A percentile compares a stretch with the other conserved stretches of the same genome.
Evolutionary conservation across 2,329 filamentous ascomycete species (phyloP).

Genomic region (Leptographium procerum): DNA sequence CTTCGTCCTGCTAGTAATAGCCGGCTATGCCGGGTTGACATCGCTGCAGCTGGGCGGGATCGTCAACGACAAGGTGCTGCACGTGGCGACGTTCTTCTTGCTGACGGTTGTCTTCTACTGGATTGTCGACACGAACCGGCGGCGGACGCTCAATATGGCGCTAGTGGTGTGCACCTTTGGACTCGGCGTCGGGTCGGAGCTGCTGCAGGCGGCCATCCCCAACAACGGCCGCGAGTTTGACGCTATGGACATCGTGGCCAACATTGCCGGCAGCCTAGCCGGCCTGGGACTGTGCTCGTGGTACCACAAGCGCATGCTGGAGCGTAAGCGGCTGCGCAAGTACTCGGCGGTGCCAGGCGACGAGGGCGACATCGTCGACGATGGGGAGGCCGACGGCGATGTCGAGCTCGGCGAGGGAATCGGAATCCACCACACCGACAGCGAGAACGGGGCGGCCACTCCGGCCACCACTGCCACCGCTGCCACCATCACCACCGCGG

Average conservation of each 20-base stretch:
- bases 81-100: conserved; percentile 79
- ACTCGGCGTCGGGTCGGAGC: conserved; percentile 63
- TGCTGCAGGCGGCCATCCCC: conserved; percentile 63
- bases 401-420: conserved; percentile 61
- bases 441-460: background rate
- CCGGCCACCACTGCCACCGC: background rate
- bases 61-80: conserved; percentile 84
- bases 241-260: conserved; percentile 76
- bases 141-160: conserved; percentile 75
- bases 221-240: conserved; percentile 59
- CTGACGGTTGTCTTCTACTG: conserved; percentile 89
- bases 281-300: conserved; percentile 68
- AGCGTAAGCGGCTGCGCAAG: conserved; percentile 65
- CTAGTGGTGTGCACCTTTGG: conserved; percentile 64
- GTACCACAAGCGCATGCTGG: conserved; percentile 95
- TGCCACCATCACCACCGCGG: background rate
- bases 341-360: conserved; percentile 61
- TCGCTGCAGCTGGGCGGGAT: conserved; percentile 40
- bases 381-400: conserved; percentile 45
- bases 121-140: conserved; percentile 83
- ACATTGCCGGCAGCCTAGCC: conserved; percentile 64
- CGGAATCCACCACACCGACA: conserved; percentile 41
- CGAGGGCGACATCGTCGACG: conserved; percentile 63
- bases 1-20: conserved; percentile 57
- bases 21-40: conserved; percentile 72